phyloP scores from a whole-genome alignment of 1,284 basidiomycete species.

The Moesziomyces sp. region DNA sequence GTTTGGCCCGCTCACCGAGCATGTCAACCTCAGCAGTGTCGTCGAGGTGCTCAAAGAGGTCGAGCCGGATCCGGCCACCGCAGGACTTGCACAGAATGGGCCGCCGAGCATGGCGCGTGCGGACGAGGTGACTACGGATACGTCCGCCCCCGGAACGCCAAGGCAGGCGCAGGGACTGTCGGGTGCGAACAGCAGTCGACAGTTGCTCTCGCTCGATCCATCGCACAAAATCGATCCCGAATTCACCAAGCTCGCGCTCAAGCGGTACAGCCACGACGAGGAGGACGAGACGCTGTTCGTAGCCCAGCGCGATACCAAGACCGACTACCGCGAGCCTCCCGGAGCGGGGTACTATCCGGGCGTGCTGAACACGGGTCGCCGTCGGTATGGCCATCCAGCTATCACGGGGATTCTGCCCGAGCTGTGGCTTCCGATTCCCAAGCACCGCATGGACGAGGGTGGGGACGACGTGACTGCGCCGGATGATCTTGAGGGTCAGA shows the following conservation, averaged over 20 bases:
- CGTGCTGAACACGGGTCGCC: conserved; percentile 52
- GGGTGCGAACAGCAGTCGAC: conserved; percentile 22
- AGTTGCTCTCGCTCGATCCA: conserved; percentile 30
- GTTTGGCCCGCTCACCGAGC: conserved; percentile 82
- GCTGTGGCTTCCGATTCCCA: conserved; percentile 59
- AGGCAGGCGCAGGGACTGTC: background rate
- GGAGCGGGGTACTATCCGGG: conserved; percentile 56
- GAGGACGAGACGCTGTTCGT: conserved; percentile 95
- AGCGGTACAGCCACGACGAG: conserved; percentile 76
- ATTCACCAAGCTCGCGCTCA: conserved; percentile 69
- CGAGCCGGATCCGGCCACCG: conserved; percentile 13
- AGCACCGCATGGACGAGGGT: conserved; percentile 20
- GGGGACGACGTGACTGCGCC: conserved; percentile 23
- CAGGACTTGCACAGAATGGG: conserved; percentile 40
- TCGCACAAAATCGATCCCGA: conserved; percentile 33
- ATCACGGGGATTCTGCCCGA: conserved; percentile 60
- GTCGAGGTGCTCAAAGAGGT: conserved; percentile 43
- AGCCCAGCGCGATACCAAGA: conserved; percentile 69
- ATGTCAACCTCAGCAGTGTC: conserved; percentile 69
- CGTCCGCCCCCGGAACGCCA: background rate
- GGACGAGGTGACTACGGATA: conserved; percentile 12
- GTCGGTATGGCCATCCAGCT: conserved; percentile 63
- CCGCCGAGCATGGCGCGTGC: conserved; percentile 16
- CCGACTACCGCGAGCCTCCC: conserved; percentile 61
- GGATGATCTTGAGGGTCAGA: conserved; percentile 30